Percentiles rank a stretch among this genome's conserved stretches.
phyloP scores from a whole-genome alignment of 805 yeast species.

The Metschnikowia chrysomelidarum region DNA sequence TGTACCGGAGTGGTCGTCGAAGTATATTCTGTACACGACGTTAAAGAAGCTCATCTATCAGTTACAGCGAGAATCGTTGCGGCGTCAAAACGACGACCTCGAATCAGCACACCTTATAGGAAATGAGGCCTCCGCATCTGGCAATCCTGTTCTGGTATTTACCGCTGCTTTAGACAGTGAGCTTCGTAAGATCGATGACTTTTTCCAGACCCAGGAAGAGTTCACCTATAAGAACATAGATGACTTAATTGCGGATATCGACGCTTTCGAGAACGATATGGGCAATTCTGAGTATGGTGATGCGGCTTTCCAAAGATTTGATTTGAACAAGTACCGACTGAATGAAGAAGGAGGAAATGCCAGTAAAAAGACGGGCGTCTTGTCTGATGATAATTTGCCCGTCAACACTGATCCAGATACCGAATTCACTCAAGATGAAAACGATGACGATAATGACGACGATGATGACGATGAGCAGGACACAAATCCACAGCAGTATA shows the following conservation, averaged over 20 bases:
- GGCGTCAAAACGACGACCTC: constrained; percentile 26
- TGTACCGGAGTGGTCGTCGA: constrained; percentile 96
- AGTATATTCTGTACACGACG: constrained; percentile 86
- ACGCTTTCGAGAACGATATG: constrained; percentile 51
- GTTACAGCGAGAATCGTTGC: constrained; percentile 63
- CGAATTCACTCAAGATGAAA: constrained; percentile 29
- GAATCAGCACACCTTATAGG: constrained; percentile 30
- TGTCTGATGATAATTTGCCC: constrained; percentile 19
- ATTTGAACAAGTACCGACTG: constrained; percentile 9
- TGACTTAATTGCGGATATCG: constrained; percentile 58
- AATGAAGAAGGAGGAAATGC: constrained; percentile 1
- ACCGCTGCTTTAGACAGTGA: constrained; percentile 74
- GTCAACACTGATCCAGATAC: constrained; percentile 34
- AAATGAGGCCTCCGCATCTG: constrained; percentile 23
- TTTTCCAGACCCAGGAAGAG: constrained; percentile 68
- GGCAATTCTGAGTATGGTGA: constrained; percentile 10
- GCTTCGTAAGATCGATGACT: constrained; percentile 68
- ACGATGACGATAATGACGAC: constrained; percentile 14
- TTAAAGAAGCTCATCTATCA: constrained; percentile 81
- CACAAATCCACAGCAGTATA: constrained; percentile 5
- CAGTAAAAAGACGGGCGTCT: constrained; percentile 18
- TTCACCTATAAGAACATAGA: constrained; percentile 52
- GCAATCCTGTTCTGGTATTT: constrained; percentile 59
- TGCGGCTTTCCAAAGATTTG: constrained; percentile 9
- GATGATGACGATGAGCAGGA: constrained; percentile 10